A percentile compares a stretch with the other conserved stretches of the same genome.
These are phyloP conservation scores for Aurantiochytrium sp. DNA, from an alignment of 108 stramenopile genomes.

Conservation along the genomic window DNA sequence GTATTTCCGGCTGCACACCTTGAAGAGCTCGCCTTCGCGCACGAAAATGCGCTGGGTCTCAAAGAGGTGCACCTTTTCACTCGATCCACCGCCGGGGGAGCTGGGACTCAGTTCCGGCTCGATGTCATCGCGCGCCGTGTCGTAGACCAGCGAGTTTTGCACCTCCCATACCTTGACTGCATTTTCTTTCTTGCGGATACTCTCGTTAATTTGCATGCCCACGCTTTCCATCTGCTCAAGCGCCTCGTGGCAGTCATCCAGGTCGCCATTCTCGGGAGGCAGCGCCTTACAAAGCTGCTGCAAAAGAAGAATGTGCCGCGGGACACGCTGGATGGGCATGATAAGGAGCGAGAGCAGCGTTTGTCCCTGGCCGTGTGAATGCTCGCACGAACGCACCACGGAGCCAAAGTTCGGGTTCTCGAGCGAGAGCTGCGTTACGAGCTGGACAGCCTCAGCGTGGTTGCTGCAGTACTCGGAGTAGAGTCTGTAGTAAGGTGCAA, in stretches of 20 bases:
- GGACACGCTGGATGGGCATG: constrained; percentile 2
- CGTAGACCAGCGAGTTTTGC: background rate
- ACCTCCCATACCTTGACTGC: constrained; percentile 16
- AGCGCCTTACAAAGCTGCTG: background rate
- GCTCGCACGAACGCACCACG: background rate
- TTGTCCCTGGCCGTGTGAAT: background rate
- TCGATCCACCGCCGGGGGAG: background rate
- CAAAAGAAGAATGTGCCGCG: background rate
- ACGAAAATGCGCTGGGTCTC: background rate
- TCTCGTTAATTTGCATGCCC: background rate
- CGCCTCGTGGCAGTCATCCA: background rate
- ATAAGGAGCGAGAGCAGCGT: background rate
- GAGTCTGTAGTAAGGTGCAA: background rate
- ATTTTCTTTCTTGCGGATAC: background rate
- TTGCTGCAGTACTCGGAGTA: constrained; percentile 11
- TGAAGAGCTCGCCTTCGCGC: background rate
- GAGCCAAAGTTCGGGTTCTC: background rate
- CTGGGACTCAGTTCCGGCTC: background rate
- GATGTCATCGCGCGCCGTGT: background rate
- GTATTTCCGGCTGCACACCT: background rate
- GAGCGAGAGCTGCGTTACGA: background rate
- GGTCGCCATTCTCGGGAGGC: background rate
- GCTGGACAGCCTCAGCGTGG: background rate
- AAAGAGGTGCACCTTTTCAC: background rate
- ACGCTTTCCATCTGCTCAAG: background rate